Base-by-base conservation (phyloP, 2,329 filamentous ascomycete species). In the Xylaria sp. region DNA sequence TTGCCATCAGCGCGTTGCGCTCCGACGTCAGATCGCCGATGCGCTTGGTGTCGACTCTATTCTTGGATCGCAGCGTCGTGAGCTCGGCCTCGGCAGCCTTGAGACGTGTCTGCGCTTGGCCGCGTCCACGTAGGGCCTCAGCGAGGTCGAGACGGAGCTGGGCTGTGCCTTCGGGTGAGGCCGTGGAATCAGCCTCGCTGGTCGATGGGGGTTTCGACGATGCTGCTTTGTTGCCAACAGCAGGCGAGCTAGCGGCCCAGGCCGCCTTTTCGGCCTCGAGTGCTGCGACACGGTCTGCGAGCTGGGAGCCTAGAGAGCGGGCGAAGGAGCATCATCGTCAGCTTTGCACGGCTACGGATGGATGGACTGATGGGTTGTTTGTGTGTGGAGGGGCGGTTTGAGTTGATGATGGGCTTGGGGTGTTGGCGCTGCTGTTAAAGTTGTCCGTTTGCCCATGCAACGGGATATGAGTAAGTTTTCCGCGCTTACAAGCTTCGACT, bases 101-200 rank as follows among this genome's bases (percentile, higher is more conserved):
- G 4, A 96, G 82, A 39, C 89, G 86, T 10, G 84, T 79, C 75
- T 93, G 88, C 3, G 94, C 82, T 58, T 90, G 86, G 20, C 87
- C 86, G 67, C 91, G 91, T 7, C 91, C 89, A 39, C 91, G 90
- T 69, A 97, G 87, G 5, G 93, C 91, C 75, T 92, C 88, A 25
- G 91, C 87, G 0, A 97, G 86, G 65, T 97, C 92, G 59, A 89
- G 82, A 60, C 89, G 86, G 1, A 92, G 80, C 71, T 88, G 86
- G 3, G 83, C 73, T 20, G 65, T 76, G 9, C 80, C 73, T 20
- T 74, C 78, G 0, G 77, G 20, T 31, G 64, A 51, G 49, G 51
- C 33, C 10, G 58, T 42, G 25, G 69, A 29, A 13, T 69, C 59
- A 20, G 69, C 51, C 72, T 73, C 27, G 68, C 62, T 36, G 65